Percentiles rank a stretch among this genome's conserved stretches.
phyloP scores from a whole-genome alignment of 768 basidiomycete species.

The Russula sp. region DNA sequence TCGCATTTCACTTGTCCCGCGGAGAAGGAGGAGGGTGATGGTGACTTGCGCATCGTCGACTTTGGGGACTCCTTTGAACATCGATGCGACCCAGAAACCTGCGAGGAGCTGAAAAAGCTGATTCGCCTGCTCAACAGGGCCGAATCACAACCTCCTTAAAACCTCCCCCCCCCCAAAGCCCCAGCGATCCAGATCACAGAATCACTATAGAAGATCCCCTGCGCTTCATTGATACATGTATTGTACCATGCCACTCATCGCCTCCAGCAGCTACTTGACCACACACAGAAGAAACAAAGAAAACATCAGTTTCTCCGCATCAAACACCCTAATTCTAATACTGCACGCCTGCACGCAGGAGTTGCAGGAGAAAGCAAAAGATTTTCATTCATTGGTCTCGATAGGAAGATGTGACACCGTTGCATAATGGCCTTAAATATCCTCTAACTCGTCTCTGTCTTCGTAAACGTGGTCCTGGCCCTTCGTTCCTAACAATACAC shows the following conservation, averaged over 20 bases:
- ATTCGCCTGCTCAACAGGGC: neutral
- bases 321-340: neutral
- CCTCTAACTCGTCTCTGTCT: neutral
- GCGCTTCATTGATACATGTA: neutral
- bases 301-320: neutral
- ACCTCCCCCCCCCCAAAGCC: too few relatives aligned
- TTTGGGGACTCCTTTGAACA: constrained; percentile 11
- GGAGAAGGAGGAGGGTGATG: neutral
- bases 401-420: neutral
- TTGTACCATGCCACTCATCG: neutral
- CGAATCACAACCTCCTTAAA: neutral
- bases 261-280: neutral
- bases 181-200: neutral
- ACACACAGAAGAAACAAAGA: too few relatives aligned
- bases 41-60: constrained; percentile 3
- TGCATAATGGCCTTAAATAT: neutral
- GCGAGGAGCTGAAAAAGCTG: constrained; percentile 5
- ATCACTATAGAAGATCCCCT: neutral
- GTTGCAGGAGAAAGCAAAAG: neutral
- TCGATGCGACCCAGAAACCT: constrained; percentile 1
- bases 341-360: neutral
- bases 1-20: constrained; percentile 2
- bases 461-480: neutral
- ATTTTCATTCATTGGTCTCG: neutral
- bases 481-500: neutral